Base-by-base conservation (phyloP, 805 yeast species). In the Jamesozyma spencerorum region DNA sequence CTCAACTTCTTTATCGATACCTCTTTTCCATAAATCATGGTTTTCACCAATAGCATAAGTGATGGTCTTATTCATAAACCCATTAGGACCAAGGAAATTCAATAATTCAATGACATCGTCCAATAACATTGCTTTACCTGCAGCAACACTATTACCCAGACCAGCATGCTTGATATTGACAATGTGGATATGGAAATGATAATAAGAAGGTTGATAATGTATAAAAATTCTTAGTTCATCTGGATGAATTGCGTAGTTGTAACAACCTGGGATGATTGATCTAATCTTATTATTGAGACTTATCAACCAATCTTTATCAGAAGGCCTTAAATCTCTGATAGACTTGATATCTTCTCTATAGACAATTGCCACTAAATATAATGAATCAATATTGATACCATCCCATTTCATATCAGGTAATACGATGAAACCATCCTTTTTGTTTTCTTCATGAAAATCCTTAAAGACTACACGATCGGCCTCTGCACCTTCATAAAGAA, bases 321-420 rank as follows among this genome's bases (percentile, higher is more conserved):
- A 40, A 2, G 60, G 55, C 40, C 69, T 77, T 47, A 92, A 65
- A 53, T 88, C 97, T 51, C 97, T 72, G 2, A 92, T 54, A 1
- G 90, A 77, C 1, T 80, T 65, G 12, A 90, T 72, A 48, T 83
- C 87, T 1, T 64, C 68, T 40, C 90, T 67, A 46, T 73, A 74
- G 3, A 81, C 88, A 44, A 90, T 79, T 7, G 84, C 82, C 39
- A 85, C 79, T 49, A 90, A 63, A 57, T 92, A 87, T 41, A 92
- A 63, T 3, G 90, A 62, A 19, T 77, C 85, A 55, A 81, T 49
- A 22, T 77, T 76, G 37, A 70, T 64, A 3, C 83, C 79, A 57
- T 90, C 96, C 98, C 98, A 92, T 58, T 88, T 88, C 94, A 90
- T 85, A 61, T 90, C 97, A 0, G 97, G 97, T 32, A 88, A 67